Evolutionary conservation across 2,329 filamentous ascomycete species (phyloP).

Genomic region (Myriosclerotinia duriaeana): DNA sequence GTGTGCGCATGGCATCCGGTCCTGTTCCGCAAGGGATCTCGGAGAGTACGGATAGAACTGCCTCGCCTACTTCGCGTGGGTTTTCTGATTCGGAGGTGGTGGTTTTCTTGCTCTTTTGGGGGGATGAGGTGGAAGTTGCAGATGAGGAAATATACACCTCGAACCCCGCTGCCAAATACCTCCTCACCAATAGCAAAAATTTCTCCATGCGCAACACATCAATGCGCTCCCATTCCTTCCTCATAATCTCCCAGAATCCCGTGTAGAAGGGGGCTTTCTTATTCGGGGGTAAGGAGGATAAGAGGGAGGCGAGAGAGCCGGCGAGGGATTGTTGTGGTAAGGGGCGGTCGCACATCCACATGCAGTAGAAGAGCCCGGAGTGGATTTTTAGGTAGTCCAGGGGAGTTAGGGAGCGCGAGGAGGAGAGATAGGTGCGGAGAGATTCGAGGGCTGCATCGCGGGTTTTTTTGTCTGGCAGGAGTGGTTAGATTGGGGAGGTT

Average conservation of each 20-base stretch:
- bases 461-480: constrained; percentile 65
- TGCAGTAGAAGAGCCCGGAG: constrained; percentile 90
- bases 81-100: not conserved
- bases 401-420: constrained; percentile 57
- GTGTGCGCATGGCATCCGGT: constrained; percentile 49
- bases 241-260: constrained; percentile 71
- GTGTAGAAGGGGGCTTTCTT: constrained; percentile 51
- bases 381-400: constrained; percentile 83
- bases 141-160: constrained; percentile 41
- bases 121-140: not conserved
- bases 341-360: constrained; percentile 92
- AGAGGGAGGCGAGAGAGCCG: constrained; percentile 70
- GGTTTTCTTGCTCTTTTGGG: constrained; percentile 39
- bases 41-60: constrained; percentile 50
- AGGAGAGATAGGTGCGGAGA: constrained; percentile 72
- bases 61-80: constrained; percentile 23
- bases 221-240: constrained; percentile 66
- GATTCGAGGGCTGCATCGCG: constrained; percentile 76
- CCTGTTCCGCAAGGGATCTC: constrained; percentile 42
- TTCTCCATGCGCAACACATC: constrained; percentile 86
- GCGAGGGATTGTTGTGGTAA: constrained; percentile 83
- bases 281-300: constrained; percentile 55
- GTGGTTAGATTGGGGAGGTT: not conserved
- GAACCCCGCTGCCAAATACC: constrained; percentile 73
- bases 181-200: constrained; percentile 80